Evolutionary conservation across 2,329 filamentous ascomycete genomes (phyloP).

Genomic region (Ophiosphaerella herpotricha): DNA sequence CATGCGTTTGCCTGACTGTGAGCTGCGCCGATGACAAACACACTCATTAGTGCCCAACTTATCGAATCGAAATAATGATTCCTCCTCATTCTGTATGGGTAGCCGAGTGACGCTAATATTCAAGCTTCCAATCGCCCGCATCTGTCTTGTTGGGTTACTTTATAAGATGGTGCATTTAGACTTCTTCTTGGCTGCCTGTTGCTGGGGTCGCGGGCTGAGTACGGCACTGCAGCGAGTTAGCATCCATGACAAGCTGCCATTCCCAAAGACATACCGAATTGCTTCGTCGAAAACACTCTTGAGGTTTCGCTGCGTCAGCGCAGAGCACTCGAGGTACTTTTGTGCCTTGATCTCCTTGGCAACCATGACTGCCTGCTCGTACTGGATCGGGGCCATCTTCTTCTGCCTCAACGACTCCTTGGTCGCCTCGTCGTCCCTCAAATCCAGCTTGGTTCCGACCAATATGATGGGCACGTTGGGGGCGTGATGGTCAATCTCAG

Average conservation of each 20-base stretch:
- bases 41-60: constrained; percentile 6
- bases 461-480: constrained; percentile 95
- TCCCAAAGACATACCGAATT: constrained; percentile 72
- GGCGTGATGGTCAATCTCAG: constrained; percentile 96
- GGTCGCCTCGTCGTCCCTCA: constrained; percentile 85
- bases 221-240: constrained; percentile 43
- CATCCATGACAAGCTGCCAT: not conserved
- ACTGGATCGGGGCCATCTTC: constrained; percentile 96
- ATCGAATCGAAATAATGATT: constrained; percentile 9
- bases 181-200: constrained; percentile 31
- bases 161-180: constrained; percentile 36
- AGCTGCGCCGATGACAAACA: not conserved
- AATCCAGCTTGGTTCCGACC: constrained; percentile 94
- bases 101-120: constrained; percentile 24
- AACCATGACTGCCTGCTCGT: constrained; percentile 85
- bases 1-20: constrained; percentile 5
- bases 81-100: constrained; percentile 2
- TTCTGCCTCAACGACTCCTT: constrained; percentile 82
- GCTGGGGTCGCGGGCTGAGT: constrained; percentile 46
- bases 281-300: constrained; percentile 99
- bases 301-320: constrained; percentile 91
- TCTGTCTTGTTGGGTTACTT: constrained; percentile 14
- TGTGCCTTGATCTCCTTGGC: constrained; percentile 94
- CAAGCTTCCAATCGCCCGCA: constrained; percentile 28
- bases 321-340: constrained; percentile 98